Conservation (phyloP, 371 early-diverging fungal species). For the Amoeboaphelidium occidentale region DNA sequence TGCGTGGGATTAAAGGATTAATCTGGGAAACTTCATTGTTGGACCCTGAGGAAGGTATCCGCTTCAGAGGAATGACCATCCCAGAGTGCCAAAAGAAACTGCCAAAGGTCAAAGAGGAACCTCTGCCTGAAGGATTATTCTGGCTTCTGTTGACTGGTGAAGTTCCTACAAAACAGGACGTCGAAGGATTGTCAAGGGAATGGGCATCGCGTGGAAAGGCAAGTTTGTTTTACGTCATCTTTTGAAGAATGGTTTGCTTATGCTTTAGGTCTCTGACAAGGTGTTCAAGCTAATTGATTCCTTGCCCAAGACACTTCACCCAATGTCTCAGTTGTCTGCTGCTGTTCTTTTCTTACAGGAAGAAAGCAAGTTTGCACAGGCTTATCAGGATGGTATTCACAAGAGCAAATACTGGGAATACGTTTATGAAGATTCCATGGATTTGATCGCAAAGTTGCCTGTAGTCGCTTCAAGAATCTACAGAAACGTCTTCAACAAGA, state of each 20-base stretch:
- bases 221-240: too few relatives aligned
- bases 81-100: slow-evolving; percentile 81
- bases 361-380: slow-evolving; percentile 84
- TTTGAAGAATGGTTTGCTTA: too few relatives aligned
- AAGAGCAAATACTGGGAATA: slow-evolving; percentile 93
- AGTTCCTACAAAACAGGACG: slow-evolving; percentile 82
- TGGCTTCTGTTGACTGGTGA: slow-evolving; percentile 94
- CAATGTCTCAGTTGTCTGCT: slow-evolving; percentile 91
- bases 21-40: slow-evolving; percentile 93
- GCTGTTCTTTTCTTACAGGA: slow-evolving; percentile 90
- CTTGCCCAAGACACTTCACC: slow-evolving; percentile 92
- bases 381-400: slow-evolving; percentile 76
- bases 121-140: slow-evolving; percentile 90
- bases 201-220: too few relatives aligned
- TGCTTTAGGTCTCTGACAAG: slow-evolving; percentile 49
- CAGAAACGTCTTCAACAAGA: slow-evolving; percentile 92
- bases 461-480: slow-evolving; percentile 89
- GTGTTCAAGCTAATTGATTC: slow-evolving; percentile 87
- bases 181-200: slow-evolving; percentile 67
- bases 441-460: slow-evolving; percentile 92
- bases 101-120: slow-evolving; percentile 69
- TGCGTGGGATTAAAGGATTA: slow-evolving; percentile 97
- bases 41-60: slow-evolving; percentile 94
- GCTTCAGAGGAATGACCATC: slow-evolving; percentile 88
- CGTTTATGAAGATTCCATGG: slow-evolving; percentile 86